Evolutionary conservation across 1,139 yeast genomes (phyloP), one percentile per base, ranked within the genome.

Genomic region (Maudiozyma humilis): DNA sequence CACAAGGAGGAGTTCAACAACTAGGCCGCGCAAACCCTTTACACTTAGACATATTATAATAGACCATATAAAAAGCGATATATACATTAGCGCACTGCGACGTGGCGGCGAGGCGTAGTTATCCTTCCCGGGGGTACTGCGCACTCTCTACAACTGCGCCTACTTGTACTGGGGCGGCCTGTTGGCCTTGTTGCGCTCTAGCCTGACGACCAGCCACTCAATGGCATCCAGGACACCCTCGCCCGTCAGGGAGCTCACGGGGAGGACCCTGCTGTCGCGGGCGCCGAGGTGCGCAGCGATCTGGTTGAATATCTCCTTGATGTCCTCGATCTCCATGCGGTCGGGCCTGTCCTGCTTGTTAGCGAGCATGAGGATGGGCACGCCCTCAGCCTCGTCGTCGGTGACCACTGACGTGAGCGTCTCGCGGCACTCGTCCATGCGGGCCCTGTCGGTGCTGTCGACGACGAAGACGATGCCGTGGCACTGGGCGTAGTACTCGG

Each of bases 391-490:
- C 23, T 74, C 71, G 44, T 79, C 82, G 54, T 72, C 72, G 46
- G 70, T 69, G 30, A 76, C 73, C 8, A 60, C 53, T 3, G 57
- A 49, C 13, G 51, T 49, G 19, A 63, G 44, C 7, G 56, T 57
- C 73, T 78, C 77, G 53, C 79, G 75, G 64, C 96, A 87, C 60
- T 89, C 97, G 52, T 85, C 82, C 47, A 91, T 75, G 44, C 96
- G 70, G 27, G 76, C 82, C 14, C 82, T 73, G 60, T 89, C 96
- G 0, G 95, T 80, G 4, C 96, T 85, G 61, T 91, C 98, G 13
- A 91, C 89, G 30, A 91, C 82, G 62, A 89, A 91, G 38, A 91
- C 82, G 30, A 91, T 85, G 0, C 93, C 97, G 63, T 91, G 96
- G 45, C 96, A 85, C 45, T 82, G 84, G 23, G 72, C 69, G 65